Evolutionary conservation across 805 yeast species (phyloP), one percentile per base, ranked within the genome.

Genomic region (Wickerhamomyces chaumierensis): DNA sequence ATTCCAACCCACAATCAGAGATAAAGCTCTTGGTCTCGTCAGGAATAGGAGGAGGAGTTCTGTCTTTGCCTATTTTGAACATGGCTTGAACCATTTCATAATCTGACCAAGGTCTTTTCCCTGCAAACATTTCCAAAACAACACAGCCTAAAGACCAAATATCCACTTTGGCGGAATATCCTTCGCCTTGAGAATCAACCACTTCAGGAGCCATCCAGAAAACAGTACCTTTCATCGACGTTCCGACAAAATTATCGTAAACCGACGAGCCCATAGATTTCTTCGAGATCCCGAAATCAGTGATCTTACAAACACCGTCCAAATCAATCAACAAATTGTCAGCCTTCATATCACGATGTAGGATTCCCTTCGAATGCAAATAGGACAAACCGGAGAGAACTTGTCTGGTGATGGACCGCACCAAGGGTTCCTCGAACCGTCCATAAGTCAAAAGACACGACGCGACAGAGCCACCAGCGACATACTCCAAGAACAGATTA

Each of bases 161-260:
- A 60, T 92, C 99, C 18, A 92, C 87, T 60, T 92, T 92, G 17
- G 98, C 98, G 64, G 94, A 85, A 57, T 92, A 92, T 1, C 98
- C 98, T 55, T 81, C 92, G 46, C 78, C 92, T 50, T 74, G 78
- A 42, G 85, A 86, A 55, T 87, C 90, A 37, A 92, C 87, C 46
- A 94, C 95, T 55, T 92, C 99, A 0, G 99, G 99, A 1, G 99
- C 99, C 98, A 92, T 92, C 98, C 98, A 92, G 58, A 88, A 92
- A 1, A 94, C 86, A 0, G 98, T 88, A 18, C 99, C 99, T 60
- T 94, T 95, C 94, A 85, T 86, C 12, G 96, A 88, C 95, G 88
- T 84, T 39, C 86, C 96, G 4, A 95, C 86, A 50, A 85, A 78
- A 57, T 92, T 87, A 23, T 83, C 78, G 56, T 92, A 90, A 18